Conservation (phyloP, 1,284 basidiomycete genomes). For the Sporisorium graminicola region DNA sequence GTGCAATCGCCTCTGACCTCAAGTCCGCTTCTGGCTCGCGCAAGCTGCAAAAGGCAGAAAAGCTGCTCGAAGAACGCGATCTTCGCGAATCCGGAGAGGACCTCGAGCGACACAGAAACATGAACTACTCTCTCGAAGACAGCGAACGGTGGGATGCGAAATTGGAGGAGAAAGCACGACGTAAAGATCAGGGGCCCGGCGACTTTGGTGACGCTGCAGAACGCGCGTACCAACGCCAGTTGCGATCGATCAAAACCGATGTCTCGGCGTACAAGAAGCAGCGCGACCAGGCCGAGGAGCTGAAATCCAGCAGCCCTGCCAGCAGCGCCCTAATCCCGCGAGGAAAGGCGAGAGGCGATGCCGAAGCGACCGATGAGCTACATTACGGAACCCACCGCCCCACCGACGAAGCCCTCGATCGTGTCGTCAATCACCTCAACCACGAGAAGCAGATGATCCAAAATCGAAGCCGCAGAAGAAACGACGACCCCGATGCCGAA, state of each 20-base stretch:
- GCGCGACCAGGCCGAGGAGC: slow-evolving; percentile 75
- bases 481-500: slow-evolving; percentile 91
- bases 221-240: slow-evolving; percentile 88
- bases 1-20: slow-evolving; percentile 38
- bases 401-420: slow-evolving; percentile 91
- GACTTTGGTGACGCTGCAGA: slow-evolving; percentile 91
- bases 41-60: slow-evolving; percentile 77
- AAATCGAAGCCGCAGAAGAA: slow-evolving; percentile 86
- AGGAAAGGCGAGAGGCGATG: not conserved
- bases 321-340: not conserved
- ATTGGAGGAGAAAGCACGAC: slow-evolving; percentile 78
- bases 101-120: slow-evolving; percentile 82
- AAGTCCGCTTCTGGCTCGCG: slow-evolving; percentile 30
- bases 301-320: slow-evolving; percentile 3
- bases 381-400: slow-evolving; percentile 92
- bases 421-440: slow-evolving; percentile 91
- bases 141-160: slow-evolving; percentile 95
- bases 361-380: slow-evolving; percentile 6
- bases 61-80: slow-evolving; percentile 85
- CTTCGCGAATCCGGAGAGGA: slow-evolving; percentile 85
- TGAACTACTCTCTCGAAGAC: slow-evolving; percentile 94
- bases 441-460: slow-evolving; percentile 73
- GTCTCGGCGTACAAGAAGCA: slow-evolving; percentile 84
- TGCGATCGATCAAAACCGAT: slow-evolving; percentile 88
- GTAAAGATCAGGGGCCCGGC: slow-evolving; percentile 86